Percentiles rank a stretch among this genome's conserved stretches.
These are phyloP conservation scores for Cutaneotrichosporon spelunceum DNA, from an alignment of 1,284 basidiomycete species.

Conservation along the genomic window DNA sequence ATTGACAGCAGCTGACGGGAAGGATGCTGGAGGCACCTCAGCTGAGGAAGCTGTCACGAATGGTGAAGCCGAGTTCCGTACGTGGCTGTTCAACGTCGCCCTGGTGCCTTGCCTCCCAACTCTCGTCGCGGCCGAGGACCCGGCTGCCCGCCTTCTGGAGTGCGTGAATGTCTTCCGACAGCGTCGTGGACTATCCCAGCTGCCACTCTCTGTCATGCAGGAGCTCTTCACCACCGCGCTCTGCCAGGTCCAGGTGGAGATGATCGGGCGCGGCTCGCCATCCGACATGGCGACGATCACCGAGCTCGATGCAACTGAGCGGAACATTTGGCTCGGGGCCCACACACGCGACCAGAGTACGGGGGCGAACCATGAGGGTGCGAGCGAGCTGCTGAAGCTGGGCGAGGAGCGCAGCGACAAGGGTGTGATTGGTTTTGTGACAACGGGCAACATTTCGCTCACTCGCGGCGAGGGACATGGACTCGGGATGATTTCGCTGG, in stretches of 20 bases:
- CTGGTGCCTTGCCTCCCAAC: constrained; percentile 28
- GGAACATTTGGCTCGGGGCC: constrained; percentile 54
- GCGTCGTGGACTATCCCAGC: constrained; percentile 56
- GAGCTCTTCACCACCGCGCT: constrained; percentile 61
- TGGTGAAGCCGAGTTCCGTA: constrained; percentile 38
- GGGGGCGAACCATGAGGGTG: background rate
- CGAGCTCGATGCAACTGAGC: constrained; percentile 57
- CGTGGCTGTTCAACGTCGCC: constrained; percentile 65
- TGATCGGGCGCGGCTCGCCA: constrained; percentile 67
- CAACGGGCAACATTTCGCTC: constrained; percentile 74
- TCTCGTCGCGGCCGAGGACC: background rate
- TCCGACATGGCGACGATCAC: constrained; percentile 71
- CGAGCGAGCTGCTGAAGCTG: constrained; percentile 49
- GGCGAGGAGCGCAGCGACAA: constrained; percentile 53
- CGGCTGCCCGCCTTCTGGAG: constrained; percentile 52
- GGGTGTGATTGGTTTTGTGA: constrained; percentile 67
- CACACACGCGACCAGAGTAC: constrained; percentile 11
- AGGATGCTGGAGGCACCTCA: background rate
- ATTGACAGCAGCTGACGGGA: background rate
- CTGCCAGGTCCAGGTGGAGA: constrained; percentile 61
- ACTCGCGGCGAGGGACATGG: constrained; percentile 69
- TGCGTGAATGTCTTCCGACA: constrained; percentile 61
- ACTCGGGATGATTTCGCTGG: constrained; percentile 65
- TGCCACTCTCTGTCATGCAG: constrained; percentile 51
- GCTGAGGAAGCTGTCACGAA: constrained; percentile 36